Conservation (phyloP, 2,329 filamentous ascomycete genomes). For the Exophiala lecanii-corni region DNA sequence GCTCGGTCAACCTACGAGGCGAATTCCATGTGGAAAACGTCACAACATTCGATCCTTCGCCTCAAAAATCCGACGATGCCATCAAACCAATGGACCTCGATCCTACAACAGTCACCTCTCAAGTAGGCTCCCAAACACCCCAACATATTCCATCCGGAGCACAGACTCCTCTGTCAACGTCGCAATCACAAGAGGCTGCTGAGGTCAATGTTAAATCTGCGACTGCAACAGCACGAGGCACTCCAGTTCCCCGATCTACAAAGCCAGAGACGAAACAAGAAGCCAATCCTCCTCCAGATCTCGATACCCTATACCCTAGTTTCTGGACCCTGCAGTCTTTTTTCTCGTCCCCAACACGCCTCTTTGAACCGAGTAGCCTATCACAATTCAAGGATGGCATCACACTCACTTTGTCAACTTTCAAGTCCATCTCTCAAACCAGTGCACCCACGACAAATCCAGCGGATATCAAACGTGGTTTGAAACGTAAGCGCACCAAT, state of each 20-base stretch:
- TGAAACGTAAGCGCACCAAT: slow-evolving; percentile 68
- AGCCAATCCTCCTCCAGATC: slow-evolving; percentile 41
- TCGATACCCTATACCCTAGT: slow-evolving; percentile 74
- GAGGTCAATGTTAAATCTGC: slow-evolving; percentile 7
- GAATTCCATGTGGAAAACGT: slow-evolving; percentile 96
- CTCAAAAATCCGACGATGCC: slow-evolving; percentile 40
- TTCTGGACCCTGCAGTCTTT: slow-evolving; percentile 93
- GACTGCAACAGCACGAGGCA: slow-evolving; percentile 16
- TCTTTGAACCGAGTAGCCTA: slow-evolving; percentile 71
- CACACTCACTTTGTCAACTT: slow-evolving; percentile 63
- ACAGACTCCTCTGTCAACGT: slow-evolving; percentile 31
- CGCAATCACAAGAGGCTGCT: slow-evolving; percentile 21
- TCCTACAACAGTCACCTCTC: slow-evolving; percentile 23
- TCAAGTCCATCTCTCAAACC: slow-evolving; percentile 67
- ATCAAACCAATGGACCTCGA: slow-evolving; percentile 63
- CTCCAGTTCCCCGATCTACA: slow-evolving; percentile 13
- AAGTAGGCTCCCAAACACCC: slow-evolving; percentile 15
- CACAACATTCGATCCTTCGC: slow-evolving; percentile 68
- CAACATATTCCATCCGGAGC: slow-evolving; percentile 32
- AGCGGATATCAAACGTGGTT: slow-evolving; percentile 60
- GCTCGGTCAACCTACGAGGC: slow-evolving; percentile 91
- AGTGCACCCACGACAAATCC: slow-evolving; percentile 55
- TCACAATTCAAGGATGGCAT: slow-evolving; percentile 59
- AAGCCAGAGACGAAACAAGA: slow-evolving; percentile 28
- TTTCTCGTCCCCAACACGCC: slow-evolving; percentile 81